phyloP scores from a whole-genome alignment of 2,329 filamentous ascomycete species.

The Orbilia quercus region DNA sequence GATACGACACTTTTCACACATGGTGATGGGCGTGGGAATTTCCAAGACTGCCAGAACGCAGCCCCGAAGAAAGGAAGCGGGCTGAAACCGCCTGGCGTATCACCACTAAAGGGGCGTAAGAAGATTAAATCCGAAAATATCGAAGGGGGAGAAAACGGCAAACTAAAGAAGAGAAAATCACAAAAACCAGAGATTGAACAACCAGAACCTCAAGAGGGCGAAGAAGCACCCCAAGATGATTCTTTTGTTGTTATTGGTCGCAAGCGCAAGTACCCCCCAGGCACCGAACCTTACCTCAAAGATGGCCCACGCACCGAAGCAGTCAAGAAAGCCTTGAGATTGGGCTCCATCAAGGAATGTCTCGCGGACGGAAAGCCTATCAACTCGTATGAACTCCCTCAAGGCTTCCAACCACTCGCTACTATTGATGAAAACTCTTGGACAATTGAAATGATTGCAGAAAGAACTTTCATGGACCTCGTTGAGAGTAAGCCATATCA shows the following conservation, averaged over 20 bases:
- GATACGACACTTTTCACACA: conserved; percentile 22
- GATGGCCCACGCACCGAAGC: conserved; percentile 39
- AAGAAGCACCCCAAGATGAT: conserved; percentile 19
- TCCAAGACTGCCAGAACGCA: conserved; percentile 51
- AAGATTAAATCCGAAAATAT: conserved; percentile 22
- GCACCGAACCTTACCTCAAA: conserved; percentile 50
- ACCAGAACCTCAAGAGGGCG: conserved; percentile 7
- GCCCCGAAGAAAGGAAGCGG: conserved; percentile 53
- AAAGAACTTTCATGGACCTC: conserved; percentile 49
- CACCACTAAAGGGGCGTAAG: conserved; percentile 48
- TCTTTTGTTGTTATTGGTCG: conserved; percentile 41
- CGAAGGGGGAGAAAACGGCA: conserved; percentile 13
- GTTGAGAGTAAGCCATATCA: conserved; percentile 47
- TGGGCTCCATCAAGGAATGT: conserved; percentile 46
- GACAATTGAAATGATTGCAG: conserved; percentile 50
- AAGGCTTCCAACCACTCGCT: conserved; percentile 43
- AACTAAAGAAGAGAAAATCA: conserved; percentile 7
- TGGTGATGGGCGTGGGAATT: conserved; percentile 38
- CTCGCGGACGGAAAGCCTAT: conserved; percentile 32
- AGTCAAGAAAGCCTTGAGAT: conserved; percentile 45
- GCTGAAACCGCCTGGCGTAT: conserved; percentile 39
- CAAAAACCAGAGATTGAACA: conserved; percentile 2
- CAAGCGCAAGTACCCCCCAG: conserved; percentile 51
- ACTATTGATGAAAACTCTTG: conserved; percentile 39
- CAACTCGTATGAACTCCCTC: conserved; percentile 9